Base-by-base conservation (phyloP, 805 yeast genomes). In the Zygotorulaspora chibaensis region DNA sequence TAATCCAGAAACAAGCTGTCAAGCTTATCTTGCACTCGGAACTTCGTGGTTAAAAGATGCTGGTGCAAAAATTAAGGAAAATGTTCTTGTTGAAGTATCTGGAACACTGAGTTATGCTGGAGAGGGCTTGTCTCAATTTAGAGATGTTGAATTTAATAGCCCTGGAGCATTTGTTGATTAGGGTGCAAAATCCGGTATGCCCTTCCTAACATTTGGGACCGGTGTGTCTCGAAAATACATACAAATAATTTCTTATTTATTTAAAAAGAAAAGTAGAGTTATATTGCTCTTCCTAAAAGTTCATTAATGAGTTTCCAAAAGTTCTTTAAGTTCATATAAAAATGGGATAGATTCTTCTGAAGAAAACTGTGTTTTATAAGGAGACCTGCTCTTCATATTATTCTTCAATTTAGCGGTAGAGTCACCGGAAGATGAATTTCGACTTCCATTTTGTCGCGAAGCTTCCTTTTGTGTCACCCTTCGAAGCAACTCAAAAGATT, bases 1-100 rank as follows among this genome's bases (percentile, higher is more conserved):
- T 67, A 83, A 87, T 40, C 95, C 97, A 25, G 84, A 80, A 51
- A 82, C 96, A 1, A 87, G 96, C 53, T 76, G 83, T 49, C 64
- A 58, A 3, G 83, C 84, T 55, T 79, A 80, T 51, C 69, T 90
- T 56, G 66, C 68, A 30, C 75, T 90, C 61, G 81, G 89, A 27
- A 80, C 87, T 13, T 69, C 73, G 42, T 91, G 98, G 97, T 73
- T 86, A 28, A 57, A 63, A 23, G 70, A 69, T 2, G 79, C 80
- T 3, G 96, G 96, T n/a, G 96, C 86, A 2, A 48, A 62, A 2
- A 62, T 86, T 10, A 67, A 63, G 5, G 63, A 67, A 9, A 75
- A 66, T 17, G 72, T 68, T 0, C 65, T 75, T 17, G 85, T 88
- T 10, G 99, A 91, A 67, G 87, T 91, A 1, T 74, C 81, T n/a